Conservation (phyloP, 2,329 filamentous ascomycete genomes). For the Xylariaceae sp. region DNA sequence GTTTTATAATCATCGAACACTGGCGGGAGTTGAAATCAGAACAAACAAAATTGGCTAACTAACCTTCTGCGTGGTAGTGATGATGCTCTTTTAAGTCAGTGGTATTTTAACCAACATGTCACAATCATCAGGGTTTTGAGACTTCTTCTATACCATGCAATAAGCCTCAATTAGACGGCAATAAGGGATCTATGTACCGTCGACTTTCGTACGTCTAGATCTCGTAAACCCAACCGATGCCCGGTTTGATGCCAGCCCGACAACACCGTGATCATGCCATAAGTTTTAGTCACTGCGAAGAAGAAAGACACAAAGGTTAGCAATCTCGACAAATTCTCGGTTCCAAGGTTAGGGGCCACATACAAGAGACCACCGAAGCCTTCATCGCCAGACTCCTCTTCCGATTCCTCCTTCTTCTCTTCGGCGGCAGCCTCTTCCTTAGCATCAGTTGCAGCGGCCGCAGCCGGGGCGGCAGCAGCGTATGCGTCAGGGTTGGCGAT, state of each 20-base stretch:
- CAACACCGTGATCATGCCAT: slow-evolving; percentile 43
- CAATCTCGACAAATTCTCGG: not conserved
- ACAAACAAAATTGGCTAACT: slow-evolving; percentile 46
- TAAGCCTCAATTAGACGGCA: slow-evolving; percentile 45
- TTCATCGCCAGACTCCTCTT: slow-evolving; percentile 68
- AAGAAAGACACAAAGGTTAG: slow-evolving; percentile 44
- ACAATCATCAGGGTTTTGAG: slow-evolving; percentile 18
- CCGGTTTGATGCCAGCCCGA: slow-evolving; percentile 43
- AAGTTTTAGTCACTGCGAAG: slow-evolving; percentile 54
- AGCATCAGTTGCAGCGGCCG: slow-evolving; percentile 53
- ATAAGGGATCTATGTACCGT: slow-evolving; percentile 52
- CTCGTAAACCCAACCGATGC: slow-evolving; percentile 49
- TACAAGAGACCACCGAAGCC: slow-evolving; percentile 84
- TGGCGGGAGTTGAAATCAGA: slow-evolving; percentile 11
- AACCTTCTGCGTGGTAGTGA: slow-evolving; percentile 43
- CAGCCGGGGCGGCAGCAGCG: slow-evolving; percentile 77
- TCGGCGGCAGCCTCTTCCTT: slow-evolving; percentile 55
- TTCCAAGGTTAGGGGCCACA: slow-evolving; percentile 30
- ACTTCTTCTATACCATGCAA: slow-evolving; percentile 32
- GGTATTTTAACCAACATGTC: slow-evolving; percentile 31
- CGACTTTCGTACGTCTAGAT: slow-evolving; percentile 32
- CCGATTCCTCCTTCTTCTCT: slow-evolving; percentile 67
- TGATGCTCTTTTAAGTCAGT: not conserved
- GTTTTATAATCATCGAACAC: slow-evolving; percentile 60
- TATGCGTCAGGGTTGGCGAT: slow-evolving; percentile 99